Evolutionary conservation across 2,329 filamentous ascomycete species (phyloP).

Genomic region (Dryadomyces quercus-mongolicae): DNA sequence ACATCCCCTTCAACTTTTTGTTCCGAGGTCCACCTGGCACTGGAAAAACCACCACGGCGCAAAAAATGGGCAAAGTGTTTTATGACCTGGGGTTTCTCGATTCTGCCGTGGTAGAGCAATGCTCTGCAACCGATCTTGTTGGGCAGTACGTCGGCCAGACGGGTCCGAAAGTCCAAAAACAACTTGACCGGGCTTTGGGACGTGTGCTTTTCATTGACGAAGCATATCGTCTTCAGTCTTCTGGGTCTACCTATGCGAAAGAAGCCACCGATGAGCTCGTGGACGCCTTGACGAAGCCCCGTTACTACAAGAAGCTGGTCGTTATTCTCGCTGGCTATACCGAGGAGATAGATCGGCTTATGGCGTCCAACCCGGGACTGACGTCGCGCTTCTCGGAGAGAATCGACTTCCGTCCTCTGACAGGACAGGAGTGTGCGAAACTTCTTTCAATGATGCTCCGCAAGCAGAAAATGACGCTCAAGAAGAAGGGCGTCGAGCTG

Average conservation of each 20-base stretch:
- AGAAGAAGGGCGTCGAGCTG: constrained; percentile 5
- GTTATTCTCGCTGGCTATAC: constrained; percentile 61
- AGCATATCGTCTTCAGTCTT: constrained; percentile 45
- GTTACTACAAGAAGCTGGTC: constrained; percentile 47
- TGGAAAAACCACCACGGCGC: constrained; percentile 60
- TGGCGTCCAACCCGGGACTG: constrained; percentile 49
- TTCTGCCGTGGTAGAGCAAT: constrained; percentile 18
- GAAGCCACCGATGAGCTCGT: constrained; percentile 39
- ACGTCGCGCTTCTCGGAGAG: constrained; percentile 53
- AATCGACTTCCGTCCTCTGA: constrained; percentile 40
- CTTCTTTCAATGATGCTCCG: constrained; percentile 25
- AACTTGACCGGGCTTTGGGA: constrained; percentile 50
- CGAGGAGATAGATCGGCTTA: constrained; percentile 49
- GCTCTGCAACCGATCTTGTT: constrained; percentile 56
- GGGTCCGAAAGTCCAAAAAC: constrained; percentile 49
- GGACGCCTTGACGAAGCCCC: constrained; percentile 39
- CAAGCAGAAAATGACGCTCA: constrained; percentile 13
- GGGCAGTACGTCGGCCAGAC: constrained; percentile 60
- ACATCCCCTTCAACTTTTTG: constrained; percentile 55
- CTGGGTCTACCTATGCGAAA: background rate
- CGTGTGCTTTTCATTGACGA: constrained; percentile 62
- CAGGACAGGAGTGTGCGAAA: constrained; percentile 27
- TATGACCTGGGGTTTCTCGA: constrained; percentile 61
- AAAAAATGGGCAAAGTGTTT: constrained; percentile 64
- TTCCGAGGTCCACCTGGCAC: constrained; percentile 51